Evolutionary conservation across 2,329 filamentous ascomycete genomes (phyloP).

Genomic region (Proliferodiscus dingleyae): DNA sequence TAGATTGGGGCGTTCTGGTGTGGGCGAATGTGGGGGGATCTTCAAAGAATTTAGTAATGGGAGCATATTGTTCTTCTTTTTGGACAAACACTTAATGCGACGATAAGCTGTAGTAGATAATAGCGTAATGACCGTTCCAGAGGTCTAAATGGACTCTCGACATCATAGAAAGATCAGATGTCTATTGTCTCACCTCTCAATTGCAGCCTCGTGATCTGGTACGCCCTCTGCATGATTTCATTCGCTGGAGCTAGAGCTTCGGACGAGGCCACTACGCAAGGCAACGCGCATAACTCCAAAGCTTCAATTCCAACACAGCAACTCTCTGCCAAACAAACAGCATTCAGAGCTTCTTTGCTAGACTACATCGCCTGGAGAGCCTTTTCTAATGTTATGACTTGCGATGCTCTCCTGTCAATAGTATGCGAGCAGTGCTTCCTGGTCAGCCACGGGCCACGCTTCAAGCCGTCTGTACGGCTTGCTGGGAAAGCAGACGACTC

Average conservation of each 20-base stretch:
- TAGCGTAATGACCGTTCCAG: not conserved
- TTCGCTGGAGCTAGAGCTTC: not conserved
- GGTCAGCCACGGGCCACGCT: slow-evolving; percentile 73
- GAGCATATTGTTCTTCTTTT: slow-evolving; percentile 4
- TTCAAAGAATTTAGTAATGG: not conserved
- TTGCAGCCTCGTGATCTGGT: not conserved
- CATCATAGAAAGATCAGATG: not conserved
- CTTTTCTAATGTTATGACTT: slow-evolving; percentile 1
- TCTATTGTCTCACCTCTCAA: not conserved
- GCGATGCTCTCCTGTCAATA: slow-evolving; percentile 30
- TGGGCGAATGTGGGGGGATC: slow-evolving; percentile 16
- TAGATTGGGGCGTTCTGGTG: slow-evolving; percentile 13
- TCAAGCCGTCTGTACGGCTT: slow-evolving; percentile 69
- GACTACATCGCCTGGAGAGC: not conserved
- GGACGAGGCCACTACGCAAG: not conserved
- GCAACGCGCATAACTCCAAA: not conserved
- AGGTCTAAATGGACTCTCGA: not conserved
- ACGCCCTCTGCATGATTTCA: not conserved
- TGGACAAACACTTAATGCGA: not conserved
- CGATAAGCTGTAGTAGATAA: slow-evolving; percentile 5
- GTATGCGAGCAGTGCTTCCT: slow-evolving; percentile 74
- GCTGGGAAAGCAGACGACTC: slow-evolving; percentile 68
- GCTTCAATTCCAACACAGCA: not conserved
- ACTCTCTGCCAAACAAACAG: not conserved
- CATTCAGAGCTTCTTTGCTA: not conserved